Conservation (phyloP, 345 rosid genomes). For the Acer negundo region DNA sequence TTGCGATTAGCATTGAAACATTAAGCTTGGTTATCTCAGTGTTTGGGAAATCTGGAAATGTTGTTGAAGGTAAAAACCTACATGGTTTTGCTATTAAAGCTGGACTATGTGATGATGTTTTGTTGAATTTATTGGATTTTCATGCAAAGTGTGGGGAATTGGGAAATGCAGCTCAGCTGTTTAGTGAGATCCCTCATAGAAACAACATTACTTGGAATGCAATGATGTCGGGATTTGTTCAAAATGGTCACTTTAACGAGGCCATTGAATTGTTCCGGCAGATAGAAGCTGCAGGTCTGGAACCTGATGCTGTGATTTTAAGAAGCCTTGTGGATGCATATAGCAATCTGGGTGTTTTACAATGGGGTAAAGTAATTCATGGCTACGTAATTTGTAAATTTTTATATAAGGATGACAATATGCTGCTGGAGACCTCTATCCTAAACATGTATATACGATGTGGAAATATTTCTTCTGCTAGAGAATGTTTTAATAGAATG, state of each 20-base stretch:
- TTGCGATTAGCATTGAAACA: too few species aligned
- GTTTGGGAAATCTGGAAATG: too few species aligned
- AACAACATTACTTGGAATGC: conserved; percentile 33
- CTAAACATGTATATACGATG: conserved; percentile 35
- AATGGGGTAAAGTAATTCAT: conserved; percentile 38
- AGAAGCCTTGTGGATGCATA: too few species aligned
- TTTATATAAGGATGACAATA: conserved; percentile 20
- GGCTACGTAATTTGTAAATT: conserved; percentile 26
- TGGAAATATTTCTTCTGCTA: conserved; percentile 36
- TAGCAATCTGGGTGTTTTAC: conserved; percentile 1
- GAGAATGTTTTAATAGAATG: conserved; percentile 32
- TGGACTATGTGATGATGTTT: too few species aligned
- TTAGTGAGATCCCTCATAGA: conserved; percentile 25
- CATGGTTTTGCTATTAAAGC: too few species aligned
- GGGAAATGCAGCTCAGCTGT: conserved; percentile 17
- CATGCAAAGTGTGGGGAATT: conserved; percentile 39
- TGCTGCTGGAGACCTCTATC: conserved; percentile 27
- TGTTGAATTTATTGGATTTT: conserved; percentile 33
- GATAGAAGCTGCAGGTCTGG: conserved; percentile 25
- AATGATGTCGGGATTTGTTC: conserved; percentile 38
- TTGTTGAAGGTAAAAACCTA: too few species aligned
- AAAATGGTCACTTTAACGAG: conserved; percentile 20
- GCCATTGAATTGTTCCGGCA: conserved; percentile 34
- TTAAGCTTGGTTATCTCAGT: too few species aligned
- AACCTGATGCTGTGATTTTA: conserved; percentile 26